phyloP scores from a whole-genome alignment of 192 early-diverging fungal species.

The Linnemannia zychae region DNA sequence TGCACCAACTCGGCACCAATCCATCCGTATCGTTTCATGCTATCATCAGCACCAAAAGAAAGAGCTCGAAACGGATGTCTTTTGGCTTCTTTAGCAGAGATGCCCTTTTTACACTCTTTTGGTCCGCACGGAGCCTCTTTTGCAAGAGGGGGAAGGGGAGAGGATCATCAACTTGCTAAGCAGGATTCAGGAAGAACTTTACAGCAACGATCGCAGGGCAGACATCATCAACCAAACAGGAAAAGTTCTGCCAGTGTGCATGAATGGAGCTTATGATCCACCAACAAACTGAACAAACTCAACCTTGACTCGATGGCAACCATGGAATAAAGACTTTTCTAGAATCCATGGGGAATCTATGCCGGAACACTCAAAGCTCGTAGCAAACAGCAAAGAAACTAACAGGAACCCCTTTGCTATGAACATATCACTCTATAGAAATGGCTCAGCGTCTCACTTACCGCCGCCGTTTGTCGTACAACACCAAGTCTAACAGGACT shows the following conservation, averaged over 20 bases:
- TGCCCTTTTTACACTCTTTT: neutral
- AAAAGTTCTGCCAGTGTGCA: neutral
- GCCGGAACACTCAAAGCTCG: too few relatives aligned
- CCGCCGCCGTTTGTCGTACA: slow-evolving; percentile 90
- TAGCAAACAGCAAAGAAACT: neutral
- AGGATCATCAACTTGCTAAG: neutral
- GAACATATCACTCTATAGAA: slow-evolving; percentile 64
- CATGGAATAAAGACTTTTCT: neutral
- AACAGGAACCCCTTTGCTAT: neutral
- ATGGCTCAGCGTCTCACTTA: slow-evolving; percentile 91
- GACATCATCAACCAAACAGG: neutral
- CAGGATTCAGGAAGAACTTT: neutral
- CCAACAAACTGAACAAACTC: neutral
- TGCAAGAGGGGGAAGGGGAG: neutral
- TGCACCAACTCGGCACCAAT: neutral
- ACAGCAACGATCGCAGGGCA: neutral
- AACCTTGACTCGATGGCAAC: neutral
- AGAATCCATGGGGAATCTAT: neutral
- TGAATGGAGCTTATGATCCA: slow-evolving; percentile 1
- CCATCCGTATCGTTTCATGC: neutral
- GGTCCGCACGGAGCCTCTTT: neutral
- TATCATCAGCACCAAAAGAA: neutral
- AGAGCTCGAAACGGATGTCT: neutral
- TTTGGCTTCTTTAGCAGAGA: neutral
- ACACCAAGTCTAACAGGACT: slow-evolving; percentile 92